phyloP scores from a whole-genome alignment of 257 asterid species.

The Lycium ferocissimum region DNA sequence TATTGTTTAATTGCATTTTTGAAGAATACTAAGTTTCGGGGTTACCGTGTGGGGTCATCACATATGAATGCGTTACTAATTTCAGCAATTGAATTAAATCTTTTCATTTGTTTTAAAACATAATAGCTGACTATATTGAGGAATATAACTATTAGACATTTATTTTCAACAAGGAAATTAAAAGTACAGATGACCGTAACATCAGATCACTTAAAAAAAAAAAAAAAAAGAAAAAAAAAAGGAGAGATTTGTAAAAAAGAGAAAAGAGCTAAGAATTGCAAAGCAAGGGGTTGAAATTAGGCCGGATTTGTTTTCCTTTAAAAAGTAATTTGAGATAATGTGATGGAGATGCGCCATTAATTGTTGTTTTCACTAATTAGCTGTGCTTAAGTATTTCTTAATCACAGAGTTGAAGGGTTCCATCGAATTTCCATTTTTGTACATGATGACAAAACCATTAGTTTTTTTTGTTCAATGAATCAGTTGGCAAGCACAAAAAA shows the following conservation, averaged over 20 bases:
- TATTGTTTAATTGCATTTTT: neutral
- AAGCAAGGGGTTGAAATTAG: slow-evolving; percentile 27
- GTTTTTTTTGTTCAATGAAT: slow-evolving; percentile 35
- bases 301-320: slow-evolving; percentile 28
- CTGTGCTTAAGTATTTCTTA: slow-evolving; percentile 10
- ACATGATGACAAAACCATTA: slow-evolving; percentile 34
- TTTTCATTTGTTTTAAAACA: neutral
- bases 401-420: slow-evolving; percentile 11
- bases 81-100: slow-evolving; percentile 1
- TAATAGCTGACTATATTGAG: slow-evolving; percentile 16
- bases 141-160: neutral
- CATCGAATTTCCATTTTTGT: slow-evolving; percentile 34
- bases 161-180: neutral
- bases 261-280: slow-evolving; percentile 29
- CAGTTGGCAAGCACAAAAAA: slow-evolving; percentile 12
- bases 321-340: slow-evolving; percentile 28
- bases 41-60: neutral
- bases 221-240: neutral
- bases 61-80: neutral
- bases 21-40: neutral
- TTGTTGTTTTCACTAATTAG: slow-evolving; percentile 29
- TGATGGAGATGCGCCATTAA: slow-evolving; percentile 15
- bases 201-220: neutral
- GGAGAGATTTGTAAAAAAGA: neutral
- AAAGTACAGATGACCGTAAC: slow-evolving; percentile 13